phyloP scores from a whole-genome alignment of 257 asterid genomes.

The Solanum piurae region DNA sequence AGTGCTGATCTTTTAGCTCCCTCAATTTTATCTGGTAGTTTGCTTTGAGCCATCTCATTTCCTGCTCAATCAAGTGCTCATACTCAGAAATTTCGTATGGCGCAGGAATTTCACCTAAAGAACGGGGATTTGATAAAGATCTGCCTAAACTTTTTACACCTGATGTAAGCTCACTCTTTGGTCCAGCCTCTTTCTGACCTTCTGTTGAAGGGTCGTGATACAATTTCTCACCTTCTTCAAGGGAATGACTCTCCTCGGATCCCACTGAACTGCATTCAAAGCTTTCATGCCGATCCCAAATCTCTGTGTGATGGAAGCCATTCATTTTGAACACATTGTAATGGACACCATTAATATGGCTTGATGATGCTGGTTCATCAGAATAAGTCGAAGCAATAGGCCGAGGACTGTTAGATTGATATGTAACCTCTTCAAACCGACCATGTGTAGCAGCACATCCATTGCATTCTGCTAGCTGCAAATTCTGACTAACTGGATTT shows the following conservation, averaged over 20 bases:
- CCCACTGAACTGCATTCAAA: slow-evolving; percentile 29
- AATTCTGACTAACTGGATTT: slow-evolving; percentile 12
- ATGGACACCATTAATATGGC: slow-evolving; percentile 19
- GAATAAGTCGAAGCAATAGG: slow-evolving; percentile 1
- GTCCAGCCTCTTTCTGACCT: neutral
- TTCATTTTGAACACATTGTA: neutral
- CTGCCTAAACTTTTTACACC: slow-evolving; percentile 1
- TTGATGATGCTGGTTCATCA: slow-evolving; percentile 4
- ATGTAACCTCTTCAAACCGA: slow-evolving; percentile 39
- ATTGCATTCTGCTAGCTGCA: slow-evolving; percentile 22
- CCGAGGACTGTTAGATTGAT: slow-evolving; percentile 21
- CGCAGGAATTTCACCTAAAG: slow-evolving; percentile 12
- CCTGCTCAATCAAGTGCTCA: slow-evolving; percentile 28
- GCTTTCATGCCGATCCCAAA: slow-evolving; percentile 28
- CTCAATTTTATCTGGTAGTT: slow-evolving; percentile 17
- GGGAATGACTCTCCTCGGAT: slow-evolving; percentile 16
- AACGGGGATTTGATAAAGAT: slow-evolving; percentile 14
- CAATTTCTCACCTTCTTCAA: slow-evolving; percentile 21
- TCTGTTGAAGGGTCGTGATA: slow-evolving; percentile 1
- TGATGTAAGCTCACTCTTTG: neutral
- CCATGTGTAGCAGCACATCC: slow-evolving; percentile 45
- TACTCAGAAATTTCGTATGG: slow-evolving; percentile 5
- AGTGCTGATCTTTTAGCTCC: slow-evolving; percentile 16
- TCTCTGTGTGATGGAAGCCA: slow-evolving; percentile 16
- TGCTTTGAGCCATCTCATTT: slow-evolving; percentile 31